Percentiles rank a stretch among this genome's conserved stretches.
Evolutionary conservation across 805 yeast species (phyloP).

Genomic region (Cyberlindnera xylosilytica): DNA sequence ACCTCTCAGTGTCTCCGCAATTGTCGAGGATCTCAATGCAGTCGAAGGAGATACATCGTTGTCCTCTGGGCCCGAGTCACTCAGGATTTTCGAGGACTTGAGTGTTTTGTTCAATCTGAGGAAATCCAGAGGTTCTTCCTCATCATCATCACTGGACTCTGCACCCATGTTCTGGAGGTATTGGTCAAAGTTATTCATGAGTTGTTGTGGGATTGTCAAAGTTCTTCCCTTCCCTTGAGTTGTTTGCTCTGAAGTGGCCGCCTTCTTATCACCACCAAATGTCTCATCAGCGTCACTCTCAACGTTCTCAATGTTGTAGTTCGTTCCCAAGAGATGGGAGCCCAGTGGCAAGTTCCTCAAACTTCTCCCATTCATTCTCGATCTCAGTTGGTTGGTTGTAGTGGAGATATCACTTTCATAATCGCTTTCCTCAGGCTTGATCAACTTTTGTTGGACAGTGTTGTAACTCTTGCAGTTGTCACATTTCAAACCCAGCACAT

Average conservation of each 20-base stretch:
- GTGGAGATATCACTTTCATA: conserved; percentile 27
- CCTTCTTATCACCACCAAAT: neutral
- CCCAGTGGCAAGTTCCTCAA: conserved; percentile 23
- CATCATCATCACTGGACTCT: conserved; percentile 21
- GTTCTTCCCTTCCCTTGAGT: conserved; percentile 5
- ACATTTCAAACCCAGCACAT: conserved; percentile 84
- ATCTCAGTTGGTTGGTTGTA: conserved; percentile 19
- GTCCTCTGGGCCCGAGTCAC: conserved; percentile 14
- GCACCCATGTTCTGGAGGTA: conserved; percentile 24
- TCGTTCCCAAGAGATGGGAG: conserved; percentile 24
- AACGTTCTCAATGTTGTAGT: conserved; percentile 24
- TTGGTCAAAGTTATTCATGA: conserved; percentile 27
- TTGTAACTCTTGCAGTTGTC: conserved; percentile 85
- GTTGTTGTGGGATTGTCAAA: conserved; percentile 28
- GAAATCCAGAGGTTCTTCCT: conserved; percentile 23
- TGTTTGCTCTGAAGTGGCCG: neutral
- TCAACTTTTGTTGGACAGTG: conserved; percentile 66
- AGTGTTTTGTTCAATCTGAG: conserved; percentile 22
- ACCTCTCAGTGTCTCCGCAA: conserved; percentile 21
- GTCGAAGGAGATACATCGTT: neutral
- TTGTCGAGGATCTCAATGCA: conserved; percentile 6
- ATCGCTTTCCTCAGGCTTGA: conserved; percentile 61
- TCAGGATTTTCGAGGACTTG: conserved; percentile 8
- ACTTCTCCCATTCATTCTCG: conserved; percentile 11
- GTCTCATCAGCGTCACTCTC: conserved; percentile 11